Percentiles rank a stretch among this genome's conserved stretches.
phyloP scores from a whole-genome alignment of 306 rosid genomes.

The Geum urbanum region DNA sequence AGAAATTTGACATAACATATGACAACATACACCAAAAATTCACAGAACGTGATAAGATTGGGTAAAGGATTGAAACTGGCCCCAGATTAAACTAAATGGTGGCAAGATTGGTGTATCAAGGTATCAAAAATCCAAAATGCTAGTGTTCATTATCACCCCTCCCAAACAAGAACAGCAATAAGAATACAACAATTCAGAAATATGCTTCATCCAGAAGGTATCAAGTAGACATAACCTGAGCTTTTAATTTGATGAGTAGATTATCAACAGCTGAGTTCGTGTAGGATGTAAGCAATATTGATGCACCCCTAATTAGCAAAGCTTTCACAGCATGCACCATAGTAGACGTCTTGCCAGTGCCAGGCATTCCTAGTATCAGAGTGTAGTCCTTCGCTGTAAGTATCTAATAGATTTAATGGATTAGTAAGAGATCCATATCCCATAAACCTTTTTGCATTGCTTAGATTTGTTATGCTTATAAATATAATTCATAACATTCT shows the following conservation, averaged over 20 bases:
- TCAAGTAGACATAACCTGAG: constrained; percentile 52
- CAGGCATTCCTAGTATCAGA: constrained; percentile 97
- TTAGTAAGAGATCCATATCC: neutral
- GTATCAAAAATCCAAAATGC: neutral
- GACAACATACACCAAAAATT: neutral
- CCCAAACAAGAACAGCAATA: neutral
- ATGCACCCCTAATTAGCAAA: constrained; percentile 77
- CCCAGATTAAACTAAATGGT: neutral
- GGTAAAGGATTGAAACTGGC: too few species aligned
- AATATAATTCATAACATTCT: too few species aligned
- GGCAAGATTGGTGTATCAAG: neutral
- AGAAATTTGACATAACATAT: constrained; percentile 7
- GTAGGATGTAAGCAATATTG: constrained; percentile 89
- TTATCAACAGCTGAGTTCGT: constrained; percentile 96
- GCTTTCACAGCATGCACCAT: constrained; percentile 99
- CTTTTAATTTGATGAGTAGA: constrained; percentile 80
- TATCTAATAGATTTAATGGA: constrained; percentile 46
- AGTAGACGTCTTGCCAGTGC: constrained; percentile 96
- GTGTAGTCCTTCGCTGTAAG: constrained; percentile 86
- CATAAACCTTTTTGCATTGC: too few species aligned
- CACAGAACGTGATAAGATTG: too few species aligned
- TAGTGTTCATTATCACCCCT: neutral
- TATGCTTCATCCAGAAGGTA: neutral
- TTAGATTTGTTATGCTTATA: too few species aligned
- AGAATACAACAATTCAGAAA: neutral